phyloP scores from a whole-genome alignment of 495 filamentous ascomycete species.

The Penicillium subrubescens region DNA sequence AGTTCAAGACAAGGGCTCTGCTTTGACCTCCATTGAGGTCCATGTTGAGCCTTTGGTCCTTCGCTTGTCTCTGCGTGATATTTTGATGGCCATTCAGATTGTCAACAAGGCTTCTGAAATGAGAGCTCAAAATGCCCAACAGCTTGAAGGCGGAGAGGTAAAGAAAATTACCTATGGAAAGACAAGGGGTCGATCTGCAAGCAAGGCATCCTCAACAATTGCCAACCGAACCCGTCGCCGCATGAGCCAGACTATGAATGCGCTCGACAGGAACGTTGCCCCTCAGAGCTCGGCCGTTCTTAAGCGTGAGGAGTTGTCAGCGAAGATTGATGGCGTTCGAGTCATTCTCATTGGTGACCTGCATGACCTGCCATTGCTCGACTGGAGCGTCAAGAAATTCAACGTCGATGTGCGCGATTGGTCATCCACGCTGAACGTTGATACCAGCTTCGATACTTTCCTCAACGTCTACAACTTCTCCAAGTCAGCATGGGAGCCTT shows the following conservation, averaged over 20 bases:
- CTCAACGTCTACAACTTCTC: conserved; percentile 98
- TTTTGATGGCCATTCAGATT: conserved; percentile 90
- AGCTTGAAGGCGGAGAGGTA: conserved; percentile 53
- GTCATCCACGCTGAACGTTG: conserved; percentile 83
- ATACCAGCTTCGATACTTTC: conserved; percentile 88
- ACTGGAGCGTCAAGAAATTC: conserved; percentile 92
- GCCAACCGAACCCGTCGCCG: conserved; percentile 44
- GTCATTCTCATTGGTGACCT: conserved; percentile 93
- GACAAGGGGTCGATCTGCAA: conserved; percentile 59
- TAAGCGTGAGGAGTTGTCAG: conserved; percentile 80
- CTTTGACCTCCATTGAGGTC: conserved; percentile 76
- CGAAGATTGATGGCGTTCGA: conserved; percentile 83
- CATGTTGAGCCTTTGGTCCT: conserved; percentile 93
- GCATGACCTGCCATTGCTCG: conserved; percentile 90
- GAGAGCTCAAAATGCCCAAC: conserved; percentile 52
- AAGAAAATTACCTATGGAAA: conserved; percentile 71
- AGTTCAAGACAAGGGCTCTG: conserved; percentile 63
- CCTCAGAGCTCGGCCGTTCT: conserved; percentile 57
- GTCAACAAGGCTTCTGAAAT: conserved; percentile 90
- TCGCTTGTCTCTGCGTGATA: conserved; percentile 88
- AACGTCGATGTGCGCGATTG: conserved; percentile 82
- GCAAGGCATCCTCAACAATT: conserved; percentile 63
- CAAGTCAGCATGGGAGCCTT: conserved; percentile 96
- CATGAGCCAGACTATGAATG: conserved; percentile 36
- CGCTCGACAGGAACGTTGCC: conserved; percentile 20